A percentile compares a stretch with the other conserved stretches of the same genome.
phyloP scores from a whole-genome alignment of 164 flowering plant genomes.

The Paratinospora sagittata region DNA sequence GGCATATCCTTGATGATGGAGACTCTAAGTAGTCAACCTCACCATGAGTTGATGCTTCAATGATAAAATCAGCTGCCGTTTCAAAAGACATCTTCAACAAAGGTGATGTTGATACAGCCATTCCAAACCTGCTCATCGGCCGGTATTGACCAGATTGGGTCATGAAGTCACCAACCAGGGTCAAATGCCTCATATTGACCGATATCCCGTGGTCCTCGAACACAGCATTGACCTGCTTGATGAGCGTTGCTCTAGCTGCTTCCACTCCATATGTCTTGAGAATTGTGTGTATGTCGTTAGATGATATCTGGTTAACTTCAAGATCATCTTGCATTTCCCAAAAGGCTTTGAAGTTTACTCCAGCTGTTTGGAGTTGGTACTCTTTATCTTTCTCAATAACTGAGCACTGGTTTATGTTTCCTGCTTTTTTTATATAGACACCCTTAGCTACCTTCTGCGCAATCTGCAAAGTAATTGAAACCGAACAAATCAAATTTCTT shows the following conservation, averaged over 20 bases:
- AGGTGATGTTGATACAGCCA: slow-evolving; percentile 67
- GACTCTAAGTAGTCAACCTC: slow-evolving; percentile 59
- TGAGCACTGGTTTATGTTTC: slow-evolving; percentile 53
- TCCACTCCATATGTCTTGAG: slow-evolving; percentile 82
- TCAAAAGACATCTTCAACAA: slow-evolving; percentile 48
- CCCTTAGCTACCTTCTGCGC: slow-evolving; percentile 71
- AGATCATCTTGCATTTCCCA: slow-evolving; percentile 71
- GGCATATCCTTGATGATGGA: slow-evolving; percentile 80
- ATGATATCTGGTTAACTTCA: slow-evolving; percentile 47
- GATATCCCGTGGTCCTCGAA: slow-evolving; percentile 61
- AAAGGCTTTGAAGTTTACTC: slow-evolving; percentile 59
- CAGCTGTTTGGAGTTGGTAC: slow-evolving; percentile 53
- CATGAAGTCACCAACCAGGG: slow-evolving; percentile 86
- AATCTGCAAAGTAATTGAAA: slow-evolving; percentile 41
- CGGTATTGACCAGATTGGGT: slow-evolving; percentile 71
- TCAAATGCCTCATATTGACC: slow-evolving; percentile 62
- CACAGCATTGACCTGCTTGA: slow-evolving; percentile 55
- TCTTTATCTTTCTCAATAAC: slow-evolving; percentile 3
- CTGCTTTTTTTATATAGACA: slow-evolving; percentile 55
- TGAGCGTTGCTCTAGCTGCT: slow-evolving; percentile 86
- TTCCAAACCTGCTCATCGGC: slow-evolving; percentile 78
- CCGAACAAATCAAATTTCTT: neutral
- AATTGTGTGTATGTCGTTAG: slow-evolving; percentile 67
- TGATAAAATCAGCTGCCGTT: slow-evolving; percentile 74
- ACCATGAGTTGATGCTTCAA: slow-evolving; percentile 65